A percentile compares a stretch with the other conserved stretches of the same genome.
These are phyloP conservation scores for Hondaea fermentalgiana DNA, from an alignment of 108 stramenopile genomes.

Conservation along the genomic window DNA sequence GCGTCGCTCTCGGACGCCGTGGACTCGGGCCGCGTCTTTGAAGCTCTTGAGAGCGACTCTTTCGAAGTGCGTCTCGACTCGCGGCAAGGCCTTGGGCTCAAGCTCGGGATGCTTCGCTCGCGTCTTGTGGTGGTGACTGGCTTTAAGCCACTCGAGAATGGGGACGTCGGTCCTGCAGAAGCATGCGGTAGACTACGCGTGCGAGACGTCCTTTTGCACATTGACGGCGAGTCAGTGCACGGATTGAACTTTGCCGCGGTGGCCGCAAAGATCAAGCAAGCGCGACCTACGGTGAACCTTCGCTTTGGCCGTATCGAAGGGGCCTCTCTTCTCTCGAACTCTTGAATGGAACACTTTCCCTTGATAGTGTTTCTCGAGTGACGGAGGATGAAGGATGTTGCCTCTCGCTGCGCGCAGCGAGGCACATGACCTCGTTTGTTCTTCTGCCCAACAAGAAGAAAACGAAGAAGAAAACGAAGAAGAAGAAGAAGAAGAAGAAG, in stretches of 20 bases:
- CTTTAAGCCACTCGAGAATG: neutral
- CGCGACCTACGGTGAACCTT: neutral
- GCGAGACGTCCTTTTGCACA: neutral
- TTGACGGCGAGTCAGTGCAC: neutral
- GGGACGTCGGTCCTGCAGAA: neutral
- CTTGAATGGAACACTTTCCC: neutral
- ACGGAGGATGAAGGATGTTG: too few species aligned
- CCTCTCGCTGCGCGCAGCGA: too few species aligned
- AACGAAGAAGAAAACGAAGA: too few species aligned
- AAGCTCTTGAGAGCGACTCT: neutral
- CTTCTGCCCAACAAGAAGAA: too few species aligned
- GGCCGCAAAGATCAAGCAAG: neutral
- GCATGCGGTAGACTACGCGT: neutral
- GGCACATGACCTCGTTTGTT: too few species aligned
- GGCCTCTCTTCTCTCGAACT: neutral
- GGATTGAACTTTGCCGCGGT: neutral
- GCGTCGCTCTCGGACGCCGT: too few species aligned
- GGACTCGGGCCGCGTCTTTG: too few species aligned
- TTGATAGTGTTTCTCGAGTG: too few species aligned
- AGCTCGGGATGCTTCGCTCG: neutral
- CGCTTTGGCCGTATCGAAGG: neutral
- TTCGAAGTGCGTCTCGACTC: neutral
- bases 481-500: too few species aligned
- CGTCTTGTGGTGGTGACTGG: neutral
- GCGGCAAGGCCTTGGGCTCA: neutral